Evolutionary conservation across 495 filamentous ascomycete species (phyloP), one percentile per base, ranked within the genome.

Genomic region (Lindgomyces ingoldianus): DNA sequence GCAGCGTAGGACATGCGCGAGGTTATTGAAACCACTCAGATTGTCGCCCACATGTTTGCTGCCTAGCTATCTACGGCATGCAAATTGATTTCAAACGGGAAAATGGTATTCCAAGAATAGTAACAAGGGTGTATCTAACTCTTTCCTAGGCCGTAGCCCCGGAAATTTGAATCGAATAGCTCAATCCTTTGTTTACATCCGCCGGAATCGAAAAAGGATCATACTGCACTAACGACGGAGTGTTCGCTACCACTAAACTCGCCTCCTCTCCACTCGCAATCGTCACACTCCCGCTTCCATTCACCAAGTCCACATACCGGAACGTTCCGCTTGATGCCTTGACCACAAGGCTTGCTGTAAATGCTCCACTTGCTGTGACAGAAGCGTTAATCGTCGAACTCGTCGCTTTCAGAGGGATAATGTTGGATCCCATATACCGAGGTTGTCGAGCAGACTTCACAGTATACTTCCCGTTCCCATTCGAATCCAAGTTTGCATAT

Each of bases 391-490:
- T 55, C 16, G 19, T 62, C 8, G 67, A 61, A 10, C 69, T 73
- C 11, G 74, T 75, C 18, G 42, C 67, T 53, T 74, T 78, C 14
- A 80, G 68, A 16, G 76, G 76, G 21, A 76, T 75, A 60, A 81
- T 80, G 58, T 78, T 81, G 16, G 78, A 74, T 0, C 79, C 79
- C 76, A 80, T 76, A 57, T 81, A 81, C 36, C 75, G 60, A 25
- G 79, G 78, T 45, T 70, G 62, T 2, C 78, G 60, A n/a, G 73
- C 76, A 4, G 67, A 42, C 64, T 81, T 81, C 26, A 79, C 77
- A 27, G 69, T 67, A 46, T 78, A 81, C n/a, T 60, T 71, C 14
- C 78, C 78, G 16, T 52, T 65, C 46, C 62, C 62, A 25, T 67
- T 69, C 0, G 72, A 62, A 47, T 81, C 77, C 9, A 77, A 51